Base-by-base conservation (phyloP, 1,284 basidiomycete species). In the Puccinia novopanici region DNA sequence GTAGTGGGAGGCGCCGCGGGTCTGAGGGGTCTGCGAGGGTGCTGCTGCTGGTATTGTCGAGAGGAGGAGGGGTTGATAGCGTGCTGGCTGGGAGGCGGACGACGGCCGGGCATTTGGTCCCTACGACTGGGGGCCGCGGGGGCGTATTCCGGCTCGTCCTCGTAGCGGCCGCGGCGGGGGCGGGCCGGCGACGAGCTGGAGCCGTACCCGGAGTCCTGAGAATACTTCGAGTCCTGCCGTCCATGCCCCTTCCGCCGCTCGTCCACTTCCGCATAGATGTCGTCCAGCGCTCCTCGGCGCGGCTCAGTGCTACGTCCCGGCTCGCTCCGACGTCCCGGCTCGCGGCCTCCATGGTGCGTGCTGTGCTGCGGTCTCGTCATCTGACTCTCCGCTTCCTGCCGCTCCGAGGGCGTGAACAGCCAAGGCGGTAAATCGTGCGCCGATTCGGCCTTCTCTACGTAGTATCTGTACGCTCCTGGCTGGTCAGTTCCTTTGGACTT, bases 151-250 rank as follows among this genome's bases (percentile, higher is more conserved):
- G 13, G 12, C 34, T n/a, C 24, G 1, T 37, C 22, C 24, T 72
- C 50, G 34, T 52, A 48, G 6, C 45, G 30, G n/a, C 72, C 55
- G 2, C 72, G 34, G 8, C 42, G 55, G 5, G 37, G 37, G 27
- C 48, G 4, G 15, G 68, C 22, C n/a, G 68, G 42, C 19, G 37
- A 61, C 2, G 78, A n/a, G 12, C 78, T 71, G 17, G 75, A 78
- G 17, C 54, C 78, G 52, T 80, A 80, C 22, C 78, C 78, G 2
- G 78, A 80, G 27, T 80, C 78, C 15, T 73, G 63, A 12, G 78
- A 80, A 15, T 73, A 40, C 30, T 80, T 80, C 19, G 67, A 63
- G 10, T 42, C 67, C 30, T 73, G 40, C 2, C 48, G 34, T 12
- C 24, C 42, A 54, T 80, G 59, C 34, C 55, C 57, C 34, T 19